phyloP scores from a whole-genome alignment of 306 rosid species.

The Begonia masoniana region DNA sequence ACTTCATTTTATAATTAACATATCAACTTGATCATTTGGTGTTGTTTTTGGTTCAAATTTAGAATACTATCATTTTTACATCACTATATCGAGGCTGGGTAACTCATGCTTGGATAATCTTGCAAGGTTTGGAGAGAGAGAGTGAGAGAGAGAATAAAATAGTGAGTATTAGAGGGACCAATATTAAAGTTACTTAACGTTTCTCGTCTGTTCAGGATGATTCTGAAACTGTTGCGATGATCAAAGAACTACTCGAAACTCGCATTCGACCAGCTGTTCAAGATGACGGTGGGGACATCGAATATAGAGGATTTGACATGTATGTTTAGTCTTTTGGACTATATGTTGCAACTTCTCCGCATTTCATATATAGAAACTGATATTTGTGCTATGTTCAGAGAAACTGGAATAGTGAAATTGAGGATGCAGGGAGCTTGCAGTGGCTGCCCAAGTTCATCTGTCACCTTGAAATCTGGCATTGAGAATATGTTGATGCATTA shows the following conservation, averaged over 20 bases:
- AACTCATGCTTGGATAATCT: too few relatives aligned
- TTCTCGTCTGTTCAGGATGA: constrained; percentile 44
- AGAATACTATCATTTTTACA: background rate
- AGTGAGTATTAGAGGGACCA: too few relatives aligned
- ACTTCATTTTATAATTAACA: too few relatives aligned
- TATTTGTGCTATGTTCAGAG: constrained; percentile 27
- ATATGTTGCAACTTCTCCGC: too few relatives aligned
- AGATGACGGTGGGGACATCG: constrained; percentile 99
- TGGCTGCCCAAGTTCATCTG: constrained; percentile 99
- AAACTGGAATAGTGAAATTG: constrained; percentile 73
- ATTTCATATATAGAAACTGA: background rate
- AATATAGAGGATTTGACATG: constrained; percentile 58
- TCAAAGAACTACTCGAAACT: constrained; percentile 89
- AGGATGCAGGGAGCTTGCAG: constrained; percentile 98
- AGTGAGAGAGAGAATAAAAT: too few relatives aligned
- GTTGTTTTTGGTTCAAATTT: background rate
- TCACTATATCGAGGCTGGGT: too few relatives aligned
- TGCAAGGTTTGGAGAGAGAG: too few relatives aligned
- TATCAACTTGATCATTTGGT: background rate
- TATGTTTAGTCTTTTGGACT: constrained; percentile 19
- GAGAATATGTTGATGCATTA: constrained; percentile 98
- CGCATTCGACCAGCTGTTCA: constrained; percentile 94
- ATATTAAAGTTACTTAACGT: too few relatives aligned
- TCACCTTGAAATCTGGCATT: constrained; percentile 94
- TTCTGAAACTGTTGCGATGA: constrained; percentile 94